Evolutionary conservation across 257 asterid species (phyloP), one percentile per base, ranked within the genome.

Genomic region (Schizonepeta tenuifolia): DNA sequence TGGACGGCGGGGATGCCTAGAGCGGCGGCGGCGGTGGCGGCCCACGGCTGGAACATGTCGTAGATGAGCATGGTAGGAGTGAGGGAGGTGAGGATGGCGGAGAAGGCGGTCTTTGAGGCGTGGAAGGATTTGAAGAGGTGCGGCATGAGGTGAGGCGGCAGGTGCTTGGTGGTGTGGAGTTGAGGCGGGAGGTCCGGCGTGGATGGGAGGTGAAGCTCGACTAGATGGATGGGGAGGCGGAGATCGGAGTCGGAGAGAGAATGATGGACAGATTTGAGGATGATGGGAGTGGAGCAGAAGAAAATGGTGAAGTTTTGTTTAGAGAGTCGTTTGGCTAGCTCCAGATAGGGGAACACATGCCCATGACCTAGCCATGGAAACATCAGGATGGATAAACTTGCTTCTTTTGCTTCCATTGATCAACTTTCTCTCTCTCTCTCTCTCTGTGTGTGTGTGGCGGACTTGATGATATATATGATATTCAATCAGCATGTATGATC

Each of bases 281-380:
- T 80, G 41, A 73, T 20, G 0, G 74, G 18, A 2, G 84, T 72
- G 7, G 84, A 76, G 46, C 84, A 80, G 0, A 77, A 11, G 18
- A 61, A 57, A 1, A 73, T 38, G 38, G 2, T 2, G 44, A 83
- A 80, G 57, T 76, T 50, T 7, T 10, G 79, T 58, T 54, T 26
- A 44, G 82, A 13, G 55, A 86, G 84, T 24, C 51, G 65, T 50
- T 80, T 86, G 56, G 91, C 85, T 5, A 84, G 77, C 54, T 86
- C 84, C 9, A 83, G 73, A 54, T 60, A 60, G 14, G 66, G 26
- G 7, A 4, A 60, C 0, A 35, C 7, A 17, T 60, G 66, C 2
- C 66, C 46, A 12, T 60, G 66, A 9, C 26, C 66, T n/a, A 60
- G 0, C 46, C 46, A 60, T 60, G 66, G 66, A 24, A 60, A 60